Evolutionary conservation across 768 basidiomycete genomes (phyloP).

Genomic region (Serendipita indica): DNA sequence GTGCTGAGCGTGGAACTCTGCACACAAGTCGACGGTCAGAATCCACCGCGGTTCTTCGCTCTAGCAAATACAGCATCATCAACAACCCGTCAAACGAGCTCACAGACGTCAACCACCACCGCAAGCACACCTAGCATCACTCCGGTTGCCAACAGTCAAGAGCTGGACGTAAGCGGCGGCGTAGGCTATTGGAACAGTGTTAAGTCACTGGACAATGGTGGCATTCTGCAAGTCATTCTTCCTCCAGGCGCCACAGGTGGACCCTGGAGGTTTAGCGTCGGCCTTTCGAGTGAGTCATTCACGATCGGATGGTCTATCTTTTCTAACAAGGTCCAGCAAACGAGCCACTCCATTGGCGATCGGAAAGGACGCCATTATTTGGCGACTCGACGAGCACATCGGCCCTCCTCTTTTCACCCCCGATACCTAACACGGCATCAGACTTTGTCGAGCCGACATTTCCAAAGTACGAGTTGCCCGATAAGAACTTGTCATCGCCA

Average conservation of each 20-base stretch:
- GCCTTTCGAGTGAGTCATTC: neutral
- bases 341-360: neutral
- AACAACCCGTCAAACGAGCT: neutral
- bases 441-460: constrained; percentile 30
- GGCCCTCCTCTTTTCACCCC: constrained; percentile 54
- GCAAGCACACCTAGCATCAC: neutral
- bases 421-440: constrained; percentile 27
- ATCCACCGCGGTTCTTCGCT: neutral
- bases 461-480: constrained; percentile 64
- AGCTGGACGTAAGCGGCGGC: neutral
- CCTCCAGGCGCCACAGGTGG: neutral
- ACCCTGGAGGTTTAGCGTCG: neutral
- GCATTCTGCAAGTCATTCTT: neutral
- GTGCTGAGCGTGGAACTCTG: constrained; percentile 1
- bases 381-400: constrained; percentile 65
- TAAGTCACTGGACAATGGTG: neutral
- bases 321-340: neutral
- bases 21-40: neutral
- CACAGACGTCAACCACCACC: neutral
- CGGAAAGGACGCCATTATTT: constrained; percentile 33
- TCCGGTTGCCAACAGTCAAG: neutral
- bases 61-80: neutral
- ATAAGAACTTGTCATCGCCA: constrained; percentile 34
- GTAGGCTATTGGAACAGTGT: neutral
- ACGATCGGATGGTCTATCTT: neutral